These are phyloP conservation scores for Camelina laxa DNA, from an alignment of 345 rosid species.

Conservation along the genomic window DNA sequence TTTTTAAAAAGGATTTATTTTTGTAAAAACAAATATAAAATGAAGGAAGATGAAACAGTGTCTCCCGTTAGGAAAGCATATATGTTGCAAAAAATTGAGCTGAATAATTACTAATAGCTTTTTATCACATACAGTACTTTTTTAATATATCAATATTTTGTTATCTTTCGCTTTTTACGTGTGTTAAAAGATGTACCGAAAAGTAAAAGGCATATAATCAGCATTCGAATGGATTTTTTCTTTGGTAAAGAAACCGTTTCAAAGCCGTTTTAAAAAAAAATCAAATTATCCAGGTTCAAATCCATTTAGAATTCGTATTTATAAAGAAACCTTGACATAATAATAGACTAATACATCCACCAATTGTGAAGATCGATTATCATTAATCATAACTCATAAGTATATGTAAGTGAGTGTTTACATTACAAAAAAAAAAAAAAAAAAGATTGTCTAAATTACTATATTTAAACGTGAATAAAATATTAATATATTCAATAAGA, in stretches of 20 bases:
- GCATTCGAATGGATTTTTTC: constrained; percentile 28
- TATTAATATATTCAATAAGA: neutral
- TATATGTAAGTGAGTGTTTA: neutral
- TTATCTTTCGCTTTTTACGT: constrained; percentile 45
- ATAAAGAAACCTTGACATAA: neutral
- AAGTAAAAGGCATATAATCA: constrained; percentile 47
- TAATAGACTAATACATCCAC: neutral
- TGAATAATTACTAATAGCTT: constrained; percentile 40
- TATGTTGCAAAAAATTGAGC: constrained; percentile 42
- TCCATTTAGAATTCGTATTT: constrained; percentile 6
- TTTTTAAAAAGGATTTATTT: neutral
- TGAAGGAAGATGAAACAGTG: constrained; percentile 37
- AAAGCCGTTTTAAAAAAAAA: neutral
- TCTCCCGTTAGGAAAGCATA: constrained; percentile 47
- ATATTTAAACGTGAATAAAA: neutral
- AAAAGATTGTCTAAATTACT: neutral
- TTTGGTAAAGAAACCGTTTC: too few relatives aligned
- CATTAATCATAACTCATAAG: constrained; percentile 5
- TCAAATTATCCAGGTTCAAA: constrained; percentile 21
- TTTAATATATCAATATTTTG: constrained; percentile 23
- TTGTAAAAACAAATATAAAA: constrained; percentile 21
- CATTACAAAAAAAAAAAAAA: neutral
- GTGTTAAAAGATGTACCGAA: constrained; percentile 49
- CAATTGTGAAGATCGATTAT: neutral
- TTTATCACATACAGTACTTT: neutral